These are phyloP conservation scores for Cutaneotrichosporon arboriforme DNA, from an alignment of 1,284 basidiomycete genomes.

Conservation along the genomic window DNA sequence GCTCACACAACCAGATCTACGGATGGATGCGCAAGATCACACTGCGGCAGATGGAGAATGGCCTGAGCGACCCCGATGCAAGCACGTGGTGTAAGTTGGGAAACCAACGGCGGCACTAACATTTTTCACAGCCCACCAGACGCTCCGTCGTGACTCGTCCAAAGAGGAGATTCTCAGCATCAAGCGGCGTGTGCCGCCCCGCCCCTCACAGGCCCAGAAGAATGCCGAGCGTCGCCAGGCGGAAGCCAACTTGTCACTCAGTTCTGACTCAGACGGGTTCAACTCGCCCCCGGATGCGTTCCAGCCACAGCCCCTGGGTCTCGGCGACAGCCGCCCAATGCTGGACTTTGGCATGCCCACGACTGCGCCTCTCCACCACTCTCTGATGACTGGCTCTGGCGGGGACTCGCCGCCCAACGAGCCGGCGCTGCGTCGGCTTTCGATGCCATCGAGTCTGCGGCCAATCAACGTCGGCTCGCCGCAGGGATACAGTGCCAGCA, in stretches of 20 bases:
- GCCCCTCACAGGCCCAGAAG: conserved; percentile 71
- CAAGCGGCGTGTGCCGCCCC: conserved; percentile 86
- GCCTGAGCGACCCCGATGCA: conserved; percentile 84
- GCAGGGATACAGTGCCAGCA: background rate
- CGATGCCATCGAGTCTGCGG: no score
- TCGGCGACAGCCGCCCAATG: conserved; percentile 11
- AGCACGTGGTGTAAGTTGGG: conserved; percentile 79
- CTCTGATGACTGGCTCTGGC: no score
- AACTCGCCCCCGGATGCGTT: conserved; percentile 21
- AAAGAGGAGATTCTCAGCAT: conserved; percentile 81
- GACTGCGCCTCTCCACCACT: no score
- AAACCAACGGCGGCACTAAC: background rate
- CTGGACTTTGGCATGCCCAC: background rate
- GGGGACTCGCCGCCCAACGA: no score
- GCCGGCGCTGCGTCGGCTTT: no score
- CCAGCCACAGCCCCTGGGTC: conserved; percentile 21
- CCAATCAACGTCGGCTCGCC: no score
- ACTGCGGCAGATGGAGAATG: conserved; percentile 80
- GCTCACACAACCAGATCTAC: conserved; percentile 63
- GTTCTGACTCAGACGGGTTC: conserved; percentile 21
- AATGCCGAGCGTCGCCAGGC: conserved; percentile 19
- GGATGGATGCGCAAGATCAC: conserved; percentile 87
- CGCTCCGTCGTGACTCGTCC: conserved; percentile 76
- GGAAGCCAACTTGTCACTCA: conserved; percentile 20
- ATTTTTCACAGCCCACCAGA: conserved; percentile 68